Percentiles rank a stretch among this genome's conserved stretches.
These are phyloP conservation scores for Geotrichum bryndzae DNA, from an alignment of 1,139 yeast species.

Conservation along the genomic window DNA sequence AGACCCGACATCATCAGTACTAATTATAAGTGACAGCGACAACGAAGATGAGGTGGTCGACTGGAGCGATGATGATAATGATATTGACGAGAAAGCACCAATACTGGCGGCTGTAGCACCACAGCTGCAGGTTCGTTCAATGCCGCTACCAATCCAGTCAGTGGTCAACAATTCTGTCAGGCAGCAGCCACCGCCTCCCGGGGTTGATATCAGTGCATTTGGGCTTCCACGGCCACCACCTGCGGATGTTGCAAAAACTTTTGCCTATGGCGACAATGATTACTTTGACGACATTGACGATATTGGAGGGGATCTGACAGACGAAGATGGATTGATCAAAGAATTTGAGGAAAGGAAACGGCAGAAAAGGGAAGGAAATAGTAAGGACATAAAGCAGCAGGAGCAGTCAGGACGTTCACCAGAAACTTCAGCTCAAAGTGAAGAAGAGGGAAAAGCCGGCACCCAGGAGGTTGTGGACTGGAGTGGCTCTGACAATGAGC, in stretches of 20 bases:
- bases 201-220: neutral
- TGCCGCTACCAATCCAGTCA: neutral
- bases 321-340: neutral
- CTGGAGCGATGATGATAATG: neutral
- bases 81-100: neutral
- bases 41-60: neutral
- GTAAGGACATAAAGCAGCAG: neutral
- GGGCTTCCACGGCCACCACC: neutral
- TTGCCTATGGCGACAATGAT: neutral
- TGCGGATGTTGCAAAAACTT: neutral
- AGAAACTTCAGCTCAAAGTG: neutral
- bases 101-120: neutral
- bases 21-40: neutral
- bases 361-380: neutral
- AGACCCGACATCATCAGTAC: neutral
- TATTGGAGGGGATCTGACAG: neutral
- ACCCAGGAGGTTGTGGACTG: neutral
- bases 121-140: neutral
- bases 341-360: neutral
- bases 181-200: neutral
- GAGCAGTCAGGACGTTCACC: neutral
- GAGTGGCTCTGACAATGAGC: neutral
- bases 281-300: neutral
- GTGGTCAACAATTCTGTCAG: neutral
- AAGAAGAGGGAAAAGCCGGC: neutral